Base-by-base conservation (phyloP, 2,329 filamentous ascomycete species). In the Metarhizium anisopliae region DNA sequence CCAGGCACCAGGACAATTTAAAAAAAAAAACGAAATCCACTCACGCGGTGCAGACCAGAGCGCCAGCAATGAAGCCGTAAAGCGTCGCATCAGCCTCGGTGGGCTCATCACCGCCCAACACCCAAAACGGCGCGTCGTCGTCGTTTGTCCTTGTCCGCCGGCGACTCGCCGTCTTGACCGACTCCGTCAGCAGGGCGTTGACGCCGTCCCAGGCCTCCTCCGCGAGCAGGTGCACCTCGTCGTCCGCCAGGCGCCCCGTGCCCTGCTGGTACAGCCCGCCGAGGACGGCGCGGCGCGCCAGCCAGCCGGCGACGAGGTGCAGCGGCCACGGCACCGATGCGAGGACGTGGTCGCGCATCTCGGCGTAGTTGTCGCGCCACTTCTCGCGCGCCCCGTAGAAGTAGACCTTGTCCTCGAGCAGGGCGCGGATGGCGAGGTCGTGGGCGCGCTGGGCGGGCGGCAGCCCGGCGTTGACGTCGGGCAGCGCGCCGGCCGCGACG, bases 371-470 rank as follows among this genome's bases (percentile, higher is more conserved):
- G 55, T 81, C 70, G 2, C 75, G 64, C 83, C 83, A 86, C 58
- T 75, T 72, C 67, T 86, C 83, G 45, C 73, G 71, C 1, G 59
- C 65, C 73, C 78, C 70, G 56, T 77, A 82, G 59, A 85, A 85
- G 62, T 79, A 81, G 14, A 83, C 59, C 64, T 79, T 83, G 20
- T 86, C 82, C 67, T 86, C 83, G 29, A 86, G 57, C 53, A 86
- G 60, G 0, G 80, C 76, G 16, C 76, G 68, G 1, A 85, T 58
- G 0, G 74, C 78, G 8, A 82, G 62, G 64, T 86, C 82, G 0
- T 74, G 66, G 0, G 76, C 74, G 45, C 64, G 71, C 25, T 76
- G 65, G 0, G 62, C 59, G 0, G 72, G 65, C 0, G 67, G 62
- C 2, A 85, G 61, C 2, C 20, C 3, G 1, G 52, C 54, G 45